phyloP scores from a whole-genome alignment of 495 filamentous ascomycete genomes.

The Pyrenula aspistea region DNA sequence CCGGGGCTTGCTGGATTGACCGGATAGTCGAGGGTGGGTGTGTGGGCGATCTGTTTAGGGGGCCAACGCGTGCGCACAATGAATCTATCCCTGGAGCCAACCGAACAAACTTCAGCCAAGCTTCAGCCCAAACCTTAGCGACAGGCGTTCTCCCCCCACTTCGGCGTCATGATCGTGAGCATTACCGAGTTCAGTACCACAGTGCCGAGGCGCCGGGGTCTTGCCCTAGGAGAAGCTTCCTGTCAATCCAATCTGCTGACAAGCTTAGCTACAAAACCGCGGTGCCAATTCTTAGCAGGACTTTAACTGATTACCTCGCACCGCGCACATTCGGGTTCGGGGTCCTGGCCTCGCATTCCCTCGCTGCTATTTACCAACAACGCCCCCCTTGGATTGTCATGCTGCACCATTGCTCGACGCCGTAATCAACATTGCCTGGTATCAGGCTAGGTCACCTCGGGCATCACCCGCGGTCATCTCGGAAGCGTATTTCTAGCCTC shows the following conservation, averaged over 20 bases:
- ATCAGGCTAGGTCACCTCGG: too few species aligned
- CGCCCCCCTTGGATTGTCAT: too few species aligned
- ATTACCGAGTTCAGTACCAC: not conserved
- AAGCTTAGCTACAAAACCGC: not conserved
- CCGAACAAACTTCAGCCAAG: not conserved
- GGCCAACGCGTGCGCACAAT: too few species aligned
- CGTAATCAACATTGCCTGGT: too few species aligned
- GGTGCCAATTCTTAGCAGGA: too few species aligned
- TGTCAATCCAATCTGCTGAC: not conserved
- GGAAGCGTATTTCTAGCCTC: too few species aligned
- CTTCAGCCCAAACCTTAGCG: not conserved
- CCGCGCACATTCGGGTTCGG: not conserved
- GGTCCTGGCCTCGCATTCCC: not conserved
- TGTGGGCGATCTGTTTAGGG: too few species aligned
- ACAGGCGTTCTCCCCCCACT: not conserved
- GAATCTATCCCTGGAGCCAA: not conserved
- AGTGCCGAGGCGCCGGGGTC: not conserved
- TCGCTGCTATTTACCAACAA: not conserved
- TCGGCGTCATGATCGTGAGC: not conserved
- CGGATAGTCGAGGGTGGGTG: too few species aligned
- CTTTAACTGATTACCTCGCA: not conserved
- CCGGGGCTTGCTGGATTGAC: too few species aligned
- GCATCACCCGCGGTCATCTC: too few species aligned
- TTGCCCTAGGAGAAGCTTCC: not conserved
- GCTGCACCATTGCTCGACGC: too few species aligned